Conservation (phyloP, 1,139 yeast species). For the Arxiozyma bovina region DNA sequence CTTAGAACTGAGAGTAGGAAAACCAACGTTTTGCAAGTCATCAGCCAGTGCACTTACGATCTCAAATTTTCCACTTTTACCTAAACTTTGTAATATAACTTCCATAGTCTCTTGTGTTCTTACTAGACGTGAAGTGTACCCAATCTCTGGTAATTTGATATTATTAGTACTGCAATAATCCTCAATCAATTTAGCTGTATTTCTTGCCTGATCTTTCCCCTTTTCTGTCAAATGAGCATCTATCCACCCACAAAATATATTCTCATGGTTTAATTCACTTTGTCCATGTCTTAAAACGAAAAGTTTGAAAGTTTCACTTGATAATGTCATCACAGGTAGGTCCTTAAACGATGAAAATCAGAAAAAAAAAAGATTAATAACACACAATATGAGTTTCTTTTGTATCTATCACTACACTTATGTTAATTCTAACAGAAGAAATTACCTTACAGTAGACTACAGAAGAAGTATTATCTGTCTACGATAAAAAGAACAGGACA, state of each 20-base stretch:
- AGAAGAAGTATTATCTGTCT: not conserved
- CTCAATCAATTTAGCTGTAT: slow-evolving; percentile 47
- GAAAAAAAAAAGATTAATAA: no score
- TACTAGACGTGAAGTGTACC: slow-evolving; percentile 57
- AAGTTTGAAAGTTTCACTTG: slow-evolving; percentile 19
- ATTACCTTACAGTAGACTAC: not conserved
- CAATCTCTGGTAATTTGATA: slow-evolving; percentile 39
- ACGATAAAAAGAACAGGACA: no score
- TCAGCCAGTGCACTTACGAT: slow-evolving; percentile 17
- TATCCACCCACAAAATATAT: slow-evolving; percentile 78
- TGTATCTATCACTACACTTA: no score
- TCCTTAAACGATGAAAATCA: not conserved
- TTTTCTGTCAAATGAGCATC: slow-evolving; percentile 55
- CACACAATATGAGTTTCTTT: not conserved
- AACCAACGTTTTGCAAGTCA: slow-evolving; percentile 5
- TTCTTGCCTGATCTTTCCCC: slow-evolving; percentile 54
- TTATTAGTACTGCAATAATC: slow-evolving; percentile 23
- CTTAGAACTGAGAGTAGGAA: not conserved
- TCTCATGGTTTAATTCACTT: slow-evolving; percentile 61
- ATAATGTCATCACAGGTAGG: not conserved
- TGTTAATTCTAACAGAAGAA: not conserved
- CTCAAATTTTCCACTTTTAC: slow-evolving; percentile 16
- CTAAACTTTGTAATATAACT: slow-evolving; percentile 45
- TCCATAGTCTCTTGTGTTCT: slow-evolving; percentile 62
- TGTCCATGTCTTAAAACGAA: slow-evolving; percentile 55